phyloP scores from a whole-genome alignment of 1,139 yeast species.

The Lodderomyces margitis region DNA sequence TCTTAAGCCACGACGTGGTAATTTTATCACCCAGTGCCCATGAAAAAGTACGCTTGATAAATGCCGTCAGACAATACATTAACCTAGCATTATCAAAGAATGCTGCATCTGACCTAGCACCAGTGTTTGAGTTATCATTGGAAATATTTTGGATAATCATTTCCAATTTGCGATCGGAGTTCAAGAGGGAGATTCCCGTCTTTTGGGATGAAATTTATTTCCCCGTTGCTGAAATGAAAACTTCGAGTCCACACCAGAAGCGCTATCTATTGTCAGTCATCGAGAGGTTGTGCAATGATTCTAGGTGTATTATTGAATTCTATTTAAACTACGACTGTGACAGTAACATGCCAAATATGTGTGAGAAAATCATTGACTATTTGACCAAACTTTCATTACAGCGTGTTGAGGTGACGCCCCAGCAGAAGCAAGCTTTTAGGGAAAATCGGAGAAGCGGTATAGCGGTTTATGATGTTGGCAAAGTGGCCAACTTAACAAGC shows the following conservation, averaged over 20 bases:
- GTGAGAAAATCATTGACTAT: conserved; percentile 78
- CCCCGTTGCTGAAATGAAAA: conserved; percentile 88
- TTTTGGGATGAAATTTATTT: conserved; percentile 90
- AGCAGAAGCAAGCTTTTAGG: conserved; percentile 63
- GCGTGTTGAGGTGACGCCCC: conserved; percentile 67
- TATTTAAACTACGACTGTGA: conserved; percentile 96
- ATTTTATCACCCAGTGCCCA: conserved; percentile 56
- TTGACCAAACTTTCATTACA: conserved; percentile 71
- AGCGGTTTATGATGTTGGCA: conserved; percentile 71
- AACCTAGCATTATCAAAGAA: conserved; percentile 84
- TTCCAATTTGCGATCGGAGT: conserved; percentile 78
- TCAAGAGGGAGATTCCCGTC: conserved; percentile 90
- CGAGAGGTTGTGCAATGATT: conserved; percentile 81
- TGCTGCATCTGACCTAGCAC: conserved; percentile 89
- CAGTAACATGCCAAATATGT: conserved; percentile 74
- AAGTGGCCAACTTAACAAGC: conserved; percentile 74
- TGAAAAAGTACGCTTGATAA: conserved; percentile 63
- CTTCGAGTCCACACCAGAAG: conserved; percentile 91
- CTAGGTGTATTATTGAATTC: conserved; percentile 86
- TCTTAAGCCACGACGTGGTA: conserved; percentile 62
- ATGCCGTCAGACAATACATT: conserved; percentile 80
- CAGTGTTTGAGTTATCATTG: conserved; percentile 86
- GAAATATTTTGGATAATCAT: conserved; percentile 92
- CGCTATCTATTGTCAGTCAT: conserved; percentile 77
- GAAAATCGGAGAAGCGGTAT: conserved; percentile 61